Conservation (phyloP, 1,139 yeast genomes). For the Hyphopichia wangnamkhiaoensis region DNA sequence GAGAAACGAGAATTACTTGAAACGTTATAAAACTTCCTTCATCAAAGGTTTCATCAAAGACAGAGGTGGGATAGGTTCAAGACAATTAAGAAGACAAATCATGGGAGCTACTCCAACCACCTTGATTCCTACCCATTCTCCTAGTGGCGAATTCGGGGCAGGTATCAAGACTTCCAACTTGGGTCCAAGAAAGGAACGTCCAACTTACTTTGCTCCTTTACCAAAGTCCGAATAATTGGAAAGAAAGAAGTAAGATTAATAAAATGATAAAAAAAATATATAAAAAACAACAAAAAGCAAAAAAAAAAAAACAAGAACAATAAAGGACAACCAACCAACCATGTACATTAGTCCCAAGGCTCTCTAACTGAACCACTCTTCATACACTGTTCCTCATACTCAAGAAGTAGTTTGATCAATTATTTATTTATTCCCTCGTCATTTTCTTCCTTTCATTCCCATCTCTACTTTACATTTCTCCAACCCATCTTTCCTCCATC, state of each 20-base stretch:
- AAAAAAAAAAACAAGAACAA: neutral
- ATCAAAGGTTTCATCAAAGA: slow-evolving; percentile 46
- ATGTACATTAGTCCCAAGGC: too few species aligned
- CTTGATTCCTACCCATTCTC: slow-evolving; percentile 47
- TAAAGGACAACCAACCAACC: too few species aligned
- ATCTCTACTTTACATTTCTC: too few species aligned
- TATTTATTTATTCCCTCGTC: too few species aligned
- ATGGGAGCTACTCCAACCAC: slow-evolving; percentile 33
- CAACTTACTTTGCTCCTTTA: slow-evolving; percentile 41
- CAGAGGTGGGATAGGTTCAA: slow-evolving; percentile 50
- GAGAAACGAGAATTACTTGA: slow-evolving; percentile 41
- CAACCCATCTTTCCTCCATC: too few species aligned
- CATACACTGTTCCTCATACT: too few species aligned
- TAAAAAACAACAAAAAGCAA: neutral
- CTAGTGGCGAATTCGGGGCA: slow-evolving; percentile 47
- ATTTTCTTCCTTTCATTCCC: too few species aligned
- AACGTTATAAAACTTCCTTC: slow-evolving; percentile 44
- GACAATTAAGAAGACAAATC: slow-evolving; percentile 37
- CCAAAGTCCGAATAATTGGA: slow-evolving; percentile 1
- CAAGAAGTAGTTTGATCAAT: too few species aligned
- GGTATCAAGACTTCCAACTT: slow-evolving; percentile 46
- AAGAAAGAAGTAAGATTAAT: too few species aligned
- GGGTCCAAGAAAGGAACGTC: slow-evolving; percentile 50
- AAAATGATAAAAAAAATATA: neutral
- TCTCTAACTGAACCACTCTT: too few species aligned